Percentiles rank a stretch among this genome's conserved stretches.
Conservation (phyloP, 306 rosid species). For the Cajanus cajan region DNA sequence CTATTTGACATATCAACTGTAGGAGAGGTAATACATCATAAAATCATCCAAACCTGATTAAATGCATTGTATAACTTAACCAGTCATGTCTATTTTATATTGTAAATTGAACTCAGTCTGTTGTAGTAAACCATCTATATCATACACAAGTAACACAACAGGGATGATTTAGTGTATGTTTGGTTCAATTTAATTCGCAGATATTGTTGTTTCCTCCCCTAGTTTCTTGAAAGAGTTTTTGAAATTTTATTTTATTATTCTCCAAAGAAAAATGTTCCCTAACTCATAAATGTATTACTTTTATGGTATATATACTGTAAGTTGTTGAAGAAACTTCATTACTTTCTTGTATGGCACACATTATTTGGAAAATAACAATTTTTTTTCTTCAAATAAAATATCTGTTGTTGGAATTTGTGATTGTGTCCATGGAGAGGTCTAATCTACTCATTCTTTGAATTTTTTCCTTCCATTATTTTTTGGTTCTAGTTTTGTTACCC, state of each 20-base stretch:
- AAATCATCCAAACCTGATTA: not conserved
- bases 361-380: not conserved
- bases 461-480: not conserved
- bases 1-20: not conserved
- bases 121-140: not conserved
- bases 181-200: not conserved
- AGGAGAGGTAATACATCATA: slow-evolving; percentile 24
- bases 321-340: not conserved
- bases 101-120: not conserved
- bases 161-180: not conserved
- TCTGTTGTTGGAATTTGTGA: not conserved
- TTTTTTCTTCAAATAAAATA: not conserved
- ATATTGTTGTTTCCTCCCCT: not conserved
- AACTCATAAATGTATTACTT: not conserved
- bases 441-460: not conserved
- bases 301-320: not conserved
- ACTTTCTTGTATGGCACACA: not conserved
- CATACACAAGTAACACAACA: not conserved
- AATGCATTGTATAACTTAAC: not conserved
- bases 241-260: not conserved
- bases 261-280: not conserved
- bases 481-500: not conserved
- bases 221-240: not conserved
- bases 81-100: not conserved
- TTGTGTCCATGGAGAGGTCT: not conserved